Base-by-base conservation (phyloP, 1,139 yeast genomes). In the Candida buenavistaensis region DNA sequence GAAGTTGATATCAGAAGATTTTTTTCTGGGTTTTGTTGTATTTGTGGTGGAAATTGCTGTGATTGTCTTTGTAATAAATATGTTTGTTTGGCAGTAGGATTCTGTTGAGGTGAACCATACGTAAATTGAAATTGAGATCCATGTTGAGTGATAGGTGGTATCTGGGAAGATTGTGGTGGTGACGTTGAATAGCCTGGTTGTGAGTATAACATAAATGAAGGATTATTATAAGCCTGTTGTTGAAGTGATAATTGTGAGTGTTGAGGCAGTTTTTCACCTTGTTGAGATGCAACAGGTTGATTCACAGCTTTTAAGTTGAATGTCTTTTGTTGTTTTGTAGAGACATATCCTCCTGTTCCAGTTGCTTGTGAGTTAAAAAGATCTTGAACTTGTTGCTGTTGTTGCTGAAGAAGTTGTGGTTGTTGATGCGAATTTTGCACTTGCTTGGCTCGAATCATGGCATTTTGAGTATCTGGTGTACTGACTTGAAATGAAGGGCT, bases 401-500 rank as follows among this genome's bases (percentile, higher is more conserved):
- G 33, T 17, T 26, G 35, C 3, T n/a, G 27, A 14, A n/a, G 26
- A 5, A 27, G 35, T 26, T 25, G 38, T 33, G 25, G 38, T 17
- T 26, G 34, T 17, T 29, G 38, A 16, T 26, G 35, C 3, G 23
- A 35, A 9, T 23, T 30, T 16, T 26, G 37, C 23, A 22, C 32
- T 23, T 33, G 41, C 16, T 39, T 36, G 11, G 30, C 17, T 19
- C 29, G 27, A n/a, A 14, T 11, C 11, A 21, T 28, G 10, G 28
- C 13, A 27, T 33, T 36, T 29, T 33, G 41, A 9, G 29, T 12
- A 4, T 41, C 45, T 2, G 41, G 23, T n/a, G 44, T 28, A 26
- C 28, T 33, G 17, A 40, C 34, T 34, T 32, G 47, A 22, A 39
- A 36, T 3, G 42, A 23, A 4, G 44, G 42, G 24, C 45, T 40